These are phyloP conservation scores for Nicotiana benthamiana DNA, from an alignment of 257 asterid species.

Conservation along the genomic window DNA sequence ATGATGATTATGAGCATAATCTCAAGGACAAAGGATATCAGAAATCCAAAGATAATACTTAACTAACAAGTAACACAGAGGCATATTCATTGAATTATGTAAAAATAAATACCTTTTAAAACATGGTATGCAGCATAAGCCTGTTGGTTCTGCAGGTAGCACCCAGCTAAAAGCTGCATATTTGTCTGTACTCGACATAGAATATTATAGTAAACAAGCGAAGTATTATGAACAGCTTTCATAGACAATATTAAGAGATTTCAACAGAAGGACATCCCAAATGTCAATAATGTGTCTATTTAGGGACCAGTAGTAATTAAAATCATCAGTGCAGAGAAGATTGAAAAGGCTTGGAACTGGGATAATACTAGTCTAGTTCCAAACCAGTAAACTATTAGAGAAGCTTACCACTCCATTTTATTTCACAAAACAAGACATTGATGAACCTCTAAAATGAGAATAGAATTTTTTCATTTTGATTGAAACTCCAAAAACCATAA, in stretches of 20 bases:
- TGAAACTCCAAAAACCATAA: not conserved
- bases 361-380: not conserved
- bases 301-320: not conserved
- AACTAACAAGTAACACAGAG: not conserved
- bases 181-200: constrained; percentile 56
- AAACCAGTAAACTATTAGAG: not conserved
- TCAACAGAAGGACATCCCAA: not conserved
- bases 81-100: not conserved
- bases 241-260: not conserved
- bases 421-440: not conserved
- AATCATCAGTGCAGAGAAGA: not conserved
- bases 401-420: not conserved
- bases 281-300: not conserved
- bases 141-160: constrained; percentile 89
- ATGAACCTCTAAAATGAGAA: not conserved
- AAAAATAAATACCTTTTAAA: constrained; percentile 55
- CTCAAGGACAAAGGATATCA: not conserved
- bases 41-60: not conserved
- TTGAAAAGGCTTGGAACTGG: not conserved
- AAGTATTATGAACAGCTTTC: not conserved
- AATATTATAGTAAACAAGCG: constrained; percentile 9
- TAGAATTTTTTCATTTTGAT: not conserved
- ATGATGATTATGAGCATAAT: constrained; percentile 11
- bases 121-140: constrained; percentile 83
- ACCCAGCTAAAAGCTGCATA: constrained; percentile 73